Evolutionary conservation across 1,284 basidiomycete genomes (phyloP).

Genomic region (Tylopilus sp.): DNA sequence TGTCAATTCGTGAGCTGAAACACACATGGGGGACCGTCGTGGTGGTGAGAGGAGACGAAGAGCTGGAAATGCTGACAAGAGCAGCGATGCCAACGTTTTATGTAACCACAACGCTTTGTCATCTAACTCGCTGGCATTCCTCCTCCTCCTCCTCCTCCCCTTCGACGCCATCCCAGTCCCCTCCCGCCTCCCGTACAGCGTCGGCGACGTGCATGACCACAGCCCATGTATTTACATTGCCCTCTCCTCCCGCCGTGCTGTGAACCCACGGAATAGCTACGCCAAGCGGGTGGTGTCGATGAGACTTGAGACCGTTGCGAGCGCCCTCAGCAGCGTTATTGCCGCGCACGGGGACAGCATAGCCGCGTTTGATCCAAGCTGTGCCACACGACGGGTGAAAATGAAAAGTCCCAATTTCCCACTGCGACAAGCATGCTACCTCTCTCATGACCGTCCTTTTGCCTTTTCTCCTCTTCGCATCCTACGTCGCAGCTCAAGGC

Average conservation of each 20-base stretch:
- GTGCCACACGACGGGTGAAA: constrained; percentile 7
- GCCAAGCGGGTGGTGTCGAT: too few species aligned
- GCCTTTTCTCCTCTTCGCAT: not conserved
- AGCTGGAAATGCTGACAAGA: constrained; percentile 35
- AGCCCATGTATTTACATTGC: too few species aligned
- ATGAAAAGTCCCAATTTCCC: not conserved
- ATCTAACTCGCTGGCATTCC: constrained; percentile 17
- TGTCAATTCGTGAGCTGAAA: not conserved
- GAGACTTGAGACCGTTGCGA: not conserved
- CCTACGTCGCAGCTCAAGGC: constrained; percentile 1
- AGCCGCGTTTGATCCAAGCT: constrained; percentile 16
- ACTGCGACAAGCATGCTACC: constrained; percentile 9
- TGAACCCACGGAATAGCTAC: too few species aligned
- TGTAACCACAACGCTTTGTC: constrained; percentile 37
- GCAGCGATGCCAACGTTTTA: constrained; percentile 30
- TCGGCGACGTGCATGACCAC: too few species aligned
- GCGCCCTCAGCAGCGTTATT: not conserved
- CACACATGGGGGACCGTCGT: constrained; percentile 11
- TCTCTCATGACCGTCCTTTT: constrained; percentile 11
- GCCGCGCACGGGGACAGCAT: constrained; percentile 2
- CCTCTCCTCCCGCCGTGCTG: too few species aligned
- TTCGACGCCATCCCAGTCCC: not conserved
- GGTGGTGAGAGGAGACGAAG: constrained; percentile 37
- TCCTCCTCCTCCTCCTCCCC: not conserved
- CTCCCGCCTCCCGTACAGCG: too few species aligned